A percentile compares a stretch with the other conserved stretches of the same genome.
Evolutionary conservation across 768 basidiomycete genomes (phyloP).

Genomic region (Scleroderma citrinum): DNA sequence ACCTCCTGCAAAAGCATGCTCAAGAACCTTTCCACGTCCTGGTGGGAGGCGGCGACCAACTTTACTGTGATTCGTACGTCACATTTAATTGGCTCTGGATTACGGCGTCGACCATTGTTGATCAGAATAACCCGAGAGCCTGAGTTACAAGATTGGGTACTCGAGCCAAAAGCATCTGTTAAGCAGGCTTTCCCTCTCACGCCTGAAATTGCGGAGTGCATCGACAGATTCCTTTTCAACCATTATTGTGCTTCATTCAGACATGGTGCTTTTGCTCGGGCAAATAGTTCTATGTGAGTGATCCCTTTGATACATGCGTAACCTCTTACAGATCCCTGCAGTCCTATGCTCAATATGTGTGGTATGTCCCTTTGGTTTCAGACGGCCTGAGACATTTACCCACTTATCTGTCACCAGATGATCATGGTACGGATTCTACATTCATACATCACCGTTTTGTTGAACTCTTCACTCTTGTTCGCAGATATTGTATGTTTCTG

Average conservation of each 20-base stretch:
- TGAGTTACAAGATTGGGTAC: slow-evolving; percentile 84
- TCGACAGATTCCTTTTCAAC: slow-evolving; percentile 87
- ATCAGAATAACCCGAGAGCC: slow-evolving; percentile 76
- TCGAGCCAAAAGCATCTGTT: slow-evolving; percentile 45
- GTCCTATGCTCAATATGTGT: slow-evolving; percentile 85
- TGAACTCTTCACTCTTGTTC: slow-evolving; percentile 15
- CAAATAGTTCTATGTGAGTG: slow-evolving; percentile 83
- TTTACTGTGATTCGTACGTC: slow-evolving; percentile 76
- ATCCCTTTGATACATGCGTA: neutral
- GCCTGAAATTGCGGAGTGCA: slow-evolving; percentile 63
- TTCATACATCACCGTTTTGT: neutral
- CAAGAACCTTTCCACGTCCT: slow-evolving; percentile 83
- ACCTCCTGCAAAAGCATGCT: slow-evolving; percentile 79
- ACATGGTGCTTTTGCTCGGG: slow-evolving; percentile 83
- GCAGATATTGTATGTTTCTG: slow-evolving; percentile 41
- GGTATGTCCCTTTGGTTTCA: slow-evolving; percentile 37
- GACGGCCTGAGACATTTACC: neutral
- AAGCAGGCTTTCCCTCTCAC: slow-evolving; percentile 60
- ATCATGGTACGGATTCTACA: slow-evolving; percentile 54
- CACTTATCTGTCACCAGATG: slow-evolving; percentile 42
- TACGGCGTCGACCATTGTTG: neutral
- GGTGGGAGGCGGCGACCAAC: slow-evolving; percentile 90
- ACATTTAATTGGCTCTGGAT: neutral
- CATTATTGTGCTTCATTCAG: slow-evolving; percentile 88
- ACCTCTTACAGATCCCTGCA: slow-evolving; percentile 1